Conservation (phyloP, 257 asterid species). For the Fraxinus anomala region DNA sequence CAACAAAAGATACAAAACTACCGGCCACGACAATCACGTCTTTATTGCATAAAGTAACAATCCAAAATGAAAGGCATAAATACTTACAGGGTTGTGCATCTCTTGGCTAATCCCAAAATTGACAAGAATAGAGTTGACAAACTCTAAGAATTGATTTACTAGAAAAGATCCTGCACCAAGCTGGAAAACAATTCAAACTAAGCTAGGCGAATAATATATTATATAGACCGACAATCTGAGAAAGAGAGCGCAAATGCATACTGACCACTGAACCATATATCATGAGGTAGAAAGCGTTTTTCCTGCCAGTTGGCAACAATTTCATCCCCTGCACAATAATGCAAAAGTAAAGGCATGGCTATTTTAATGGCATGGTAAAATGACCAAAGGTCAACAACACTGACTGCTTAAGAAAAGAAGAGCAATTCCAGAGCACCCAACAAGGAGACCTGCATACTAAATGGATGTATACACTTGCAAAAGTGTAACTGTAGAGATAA, state of each 20-base stretch:
- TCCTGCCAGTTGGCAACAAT: conserved; percentile 82
- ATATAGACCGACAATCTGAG: neutral
- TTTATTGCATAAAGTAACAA: conserved; percentile 19
- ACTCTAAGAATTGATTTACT: conserved; percentile 59
- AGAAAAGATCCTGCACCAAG: conserved; percentile 89
- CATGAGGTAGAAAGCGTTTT: conserved; percentile 73
- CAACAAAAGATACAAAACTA: conserved; percentile 6
- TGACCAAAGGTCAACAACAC: neutral
- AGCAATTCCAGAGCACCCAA: neutral
- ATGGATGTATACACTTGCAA: neutral
- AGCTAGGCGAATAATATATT: conserved; percentile 22
- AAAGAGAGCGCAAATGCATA: conserved; percentile 17
- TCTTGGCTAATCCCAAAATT: conserved; percentile 82
- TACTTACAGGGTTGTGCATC: conserved; percentile 90
- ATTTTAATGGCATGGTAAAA: neutral
- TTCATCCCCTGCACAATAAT: conserved; percentile 78
- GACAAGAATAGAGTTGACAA: conserved; percentile 65
- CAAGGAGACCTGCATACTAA: neutral
- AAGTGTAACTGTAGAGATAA: neutral
- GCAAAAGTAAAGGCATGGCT: conserved; percentile 17
- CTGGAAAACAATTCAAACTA: conserved; percentile 46
- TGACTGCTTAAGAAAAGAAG: neutral
- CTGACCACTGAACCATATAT: conserved; percentile 81
- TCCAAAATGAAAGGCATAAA: neutral
- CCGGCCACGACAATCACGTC: neutral